Evolutionary conservation across 305 asterid genomes (phyloP), one percentile per base, ranked within the genome.

Genomic region (Solanum hybrid): DNA sequence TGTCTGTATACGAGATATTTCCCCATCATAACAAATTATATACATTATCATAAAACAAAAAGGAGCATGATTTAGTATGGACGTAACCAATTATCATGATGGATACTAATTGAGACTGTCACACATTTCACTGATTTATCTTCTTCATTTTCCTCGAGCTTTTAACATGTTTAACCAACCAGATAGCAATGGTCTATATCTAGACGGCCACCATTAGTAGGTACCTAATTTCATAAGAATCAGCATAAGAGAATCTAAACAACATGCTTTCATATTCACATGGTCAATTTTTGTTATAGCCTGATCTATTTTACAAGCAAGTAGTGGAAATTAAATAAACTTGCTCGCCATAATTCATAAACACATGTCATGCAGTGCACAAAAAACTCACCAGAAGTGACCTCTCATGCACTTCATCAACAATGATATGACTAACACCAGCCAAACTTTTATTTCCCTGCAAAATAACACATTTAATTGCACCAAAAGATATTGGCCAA

Each of bases 321-420:
- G 76, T 84, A 29, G 76, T 51, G 41, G 88, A 34, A 84, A 57
- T 84, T 84, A 17, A 31, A 84, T 45, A 84, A 51, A 84, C 22
- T 20, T 84, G 87, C 41, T 84, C 13, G 11, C 41, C 17, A 84
- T 26, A 84, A 84, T 84, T 84, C 31, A 84, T 10, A 36, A 41
- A 83, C 27, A 84, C 68, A 31, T 84, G 77, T 84, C 88, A 84
- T 57, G 76, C 77, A 84, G 41, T 27, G 82, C 61, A 87, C 76
- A 34, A 90, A 33, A 26, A 89, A 92, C 99, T 95, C 92, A 96
- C 99, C 99, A 97, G 94, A 91, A 97, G 98, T 91, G 99, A 96
- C 87, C 99, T 95, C 92, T 97, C 99, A 88, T 97, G 99, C 90
- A 97, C 99, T 95, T 97, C 99, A 94, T 97, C 99, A 89, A 97